Conservation (phyloP, 495 filamentous ascomycete species). For the Cladorrhinum samala region DNA sequence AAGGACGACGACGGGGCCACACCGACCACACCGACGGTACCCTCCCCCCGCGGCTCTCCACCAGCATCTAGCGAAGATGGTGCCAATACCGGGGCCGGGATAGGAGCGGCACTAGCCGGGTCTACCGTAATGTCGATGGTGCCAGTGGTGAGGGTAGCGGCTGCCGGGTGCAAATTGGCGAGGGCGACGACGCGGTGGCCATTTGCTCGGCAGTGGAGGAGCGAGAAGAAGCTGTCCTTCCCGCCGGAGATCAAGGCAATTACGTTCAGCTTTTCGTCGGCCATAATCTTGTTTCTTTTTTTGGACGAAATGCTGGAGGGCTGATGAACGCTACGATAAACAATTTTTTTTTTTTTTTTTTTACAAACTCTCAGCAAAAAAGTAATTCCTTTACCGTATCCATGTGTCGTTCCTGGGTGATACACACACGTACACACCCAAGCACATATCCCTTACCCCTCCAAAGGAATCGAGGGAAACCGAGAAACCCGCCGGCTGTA, state of each 20-base stretch:
- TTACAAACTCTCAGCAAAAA: too few species aligned
- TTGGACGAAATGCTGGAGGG: too few species aligned
- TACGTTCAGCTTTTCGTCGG: conserved; percentile 55
- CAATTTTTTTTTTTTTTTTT: not conserved
- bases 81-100: conserved; percentile 1
- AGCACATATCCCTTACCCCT: too few species aligned
- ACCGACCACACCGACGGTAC: not conserved
- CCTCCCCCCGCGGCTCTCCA: not conserved
- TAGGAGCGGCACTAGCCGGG: conserved; percentile 14
- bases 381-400: too few species aligned
- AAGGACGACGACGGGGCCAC: not conserved
- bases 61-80: not conserved
- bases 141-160: conserved; percentile 3
- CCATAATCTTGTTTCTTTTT: conserved; percentile 1
- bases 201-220: conserved; percentile 81
- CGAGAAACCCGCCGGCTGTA: not conserved
- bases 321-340: too few species aligned
- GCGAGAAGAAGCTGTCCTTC: conserved; percentile 91
- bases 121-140: conserved; percentile 6
- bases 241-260: conserved; percentile 92
- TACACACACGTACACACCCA: not conserved
- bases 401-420: too few species aligned
- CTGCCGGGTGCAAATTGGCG: conserved; percentile 75
- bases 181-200: conserved; percentile 82
- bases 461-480: too few species aligned